A percentile compares a stretch with the other conserved stretches of the same genome.
These are phyloP conservation scores for Kuraishia borneana DNA, from an alignment of 805 yeast species.

Conservation along the genomic window DNA sequence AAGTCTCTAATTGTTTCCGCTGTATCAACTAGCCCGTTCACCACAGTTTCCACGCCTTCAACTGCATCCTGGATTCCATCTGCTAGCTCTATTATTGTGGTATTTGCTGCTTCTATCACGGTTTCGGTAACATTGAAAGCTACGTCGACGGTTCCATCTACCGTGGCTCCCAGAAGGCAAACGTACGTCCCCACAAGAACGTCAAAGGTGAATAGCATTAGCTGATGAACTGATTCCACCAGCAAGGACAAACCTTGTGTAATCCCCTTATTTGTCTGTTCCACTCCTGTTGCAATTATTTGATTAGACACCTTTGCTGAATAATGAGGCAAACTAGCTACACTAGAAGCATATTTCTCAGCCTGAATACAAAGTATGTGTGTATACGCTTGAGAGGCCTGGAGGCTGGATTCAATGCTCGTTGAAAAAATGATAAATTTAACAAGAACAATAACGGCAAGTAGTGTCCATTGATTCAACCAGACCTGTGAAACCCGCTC, in stretches of 20 bases:
- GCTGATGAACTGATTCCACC: constrained; percentile 44
- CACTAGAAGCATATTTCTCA: constrained; percentile 23
- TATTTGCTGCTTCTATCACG: constrained; percentile 49
- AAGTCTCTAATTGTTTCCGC: constrained; percentile 42
- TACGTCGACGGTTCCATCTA: constrained; percentile 60
- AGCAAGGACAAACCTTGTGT: constrained; percentile 30
- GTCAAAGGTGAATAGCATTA: constrained; percentile 57
- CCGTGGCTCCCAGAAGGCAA: constrained; percentile 65
- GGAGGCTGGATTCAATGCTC: constrained; percentile 31
- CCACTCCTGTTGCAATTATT: constrained; percentile 34
- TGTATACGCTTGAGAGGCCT: constrained; percentile 25
- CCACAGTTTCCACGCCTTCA: constrained; percentile 40
- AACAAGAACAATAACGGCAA: constrained; percentile 40
- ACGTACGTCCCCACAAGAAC: constrained; percentile 78
- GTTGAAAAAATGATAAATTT: constrained; percentile 49
- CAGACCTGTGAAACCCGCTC: constrained; percentile 56
- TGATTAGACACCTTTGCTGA: constrained; percentile 43
- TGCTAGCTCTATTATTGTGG: constrained; percentile 41
- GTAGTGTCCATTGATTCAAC: constrained; percentile 54
- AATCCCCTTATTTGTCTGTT: constrained; percentile 35
- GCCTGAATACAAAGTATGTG: constrained; percentile 33
- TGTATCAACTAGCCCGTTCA: constrained; percentile 44
- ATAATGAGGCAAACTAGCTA: constrained; percentile 43
- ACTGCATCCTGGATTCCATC: constrained; percentile 58
- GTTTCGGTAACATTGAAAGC: constrained; percentile 66